These are phyloP conservation scores for Pseudogymnoascus sp. DNA, from an alignment of 2,329 filamentous ascomycete genomes.

Conservation along the genomic window DNA sequence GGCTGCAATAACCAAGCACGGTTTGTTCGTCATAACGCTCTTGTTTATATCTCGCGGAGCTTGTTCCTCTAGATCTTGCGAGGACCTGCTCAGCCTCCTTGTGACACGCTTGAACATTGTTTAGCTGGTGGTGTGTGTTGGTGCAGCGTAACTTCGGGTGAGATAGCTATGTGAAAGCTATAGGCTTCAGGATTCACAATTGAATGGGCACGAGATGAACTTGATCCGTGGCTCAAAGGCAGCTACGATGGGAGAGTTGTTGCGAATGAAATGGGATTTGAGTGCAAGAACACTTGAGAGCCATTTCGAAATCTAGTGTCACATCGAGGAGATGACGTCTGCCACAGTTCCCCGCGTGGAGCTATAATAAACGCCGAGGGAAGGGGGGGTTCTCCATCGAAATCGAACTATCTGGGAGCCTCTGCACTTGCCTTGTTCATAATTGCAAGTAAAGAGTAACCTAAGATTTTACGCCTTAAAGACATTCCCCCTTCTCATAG, in stretches of 20 bases:
- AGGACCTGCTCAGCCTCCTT: conserved; percentile 1
- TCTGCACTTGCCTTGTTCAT: neutral
- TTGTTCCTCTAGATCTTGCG: neutral
- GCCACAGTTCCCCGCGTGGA: neutral
- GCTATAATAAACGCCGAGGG: neutral
- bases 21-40: neutral
- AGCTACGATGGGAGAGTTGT: neutral
- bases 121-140: neutral
- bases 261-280: neutral
- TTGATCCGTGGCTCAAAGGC: neutral
- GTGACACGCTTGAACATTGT: conserved; percentile 3
- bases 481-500: neutral
- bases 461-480: neutral
- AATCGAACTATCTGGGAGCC: neutral
- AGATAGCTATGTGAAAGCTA: neutral
- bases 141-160: neutral
- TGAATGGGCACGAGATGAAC: neutral
- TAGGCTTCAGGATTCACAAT: neutral
- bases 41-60: neutral
- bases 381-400: neutral
- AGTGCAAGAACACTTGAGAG: neutral
- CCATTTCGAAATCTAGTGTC: no score
- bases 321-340: neutral
- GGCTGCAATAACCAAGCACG: conserved; percentile 40
- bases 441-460: neutral